phyloP scores from a whole-genome alignment of 176 grass and related monocot genomes.

The Metroxylon sagu region DNA sequence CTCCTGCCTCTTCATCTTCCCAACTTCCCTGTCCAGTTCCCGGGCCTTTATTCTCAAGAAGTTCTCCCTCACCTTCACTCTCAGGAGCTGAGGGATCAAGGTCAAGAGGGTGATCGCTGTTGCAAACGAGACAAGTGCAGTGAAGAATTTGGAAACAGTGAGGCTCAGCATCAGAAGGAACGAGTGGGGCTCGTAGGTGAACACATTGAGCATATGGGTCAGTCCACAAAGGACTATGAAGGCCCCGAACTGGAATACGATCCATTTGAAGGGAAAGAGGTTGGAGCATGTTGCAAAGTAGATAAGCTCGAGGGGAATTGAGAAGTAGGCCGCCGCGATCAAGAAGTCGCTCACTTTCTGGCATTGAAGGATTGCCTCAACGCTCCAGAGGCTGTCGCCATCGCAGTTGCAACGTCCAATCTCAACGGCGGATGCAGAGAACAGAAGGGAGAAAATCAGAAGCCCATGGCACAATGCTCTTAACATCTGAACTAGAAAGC shows the following conservation, averaged over 20 bases:
- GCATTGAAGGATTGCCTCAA: constrained; percentile 50
- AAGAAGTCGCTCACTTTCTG: constrained; percentile 76
- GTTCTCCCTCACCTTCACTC: constrained; percentile 77
- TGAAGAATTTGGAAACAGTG: constrained; percentile 72
- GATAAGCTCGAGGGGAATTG: constrained; percentile 73
- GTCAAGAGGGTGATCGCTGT: constrained; percentile 67
- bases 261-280: constrained; percentile 73
- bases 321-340: constrained; percentile 78
- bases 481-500: constrained; percentile 45
- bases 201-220: constrained; percentile 56
- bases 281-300: constrained; percentile 68
- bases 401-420: constrained; percentile 32
- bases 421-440: constrained; percentile 15
- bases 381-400: constrained; percentile 26
- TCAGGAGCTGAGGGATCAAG: constrained; percentile 63
- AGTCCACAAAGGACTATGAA: constrained; percentile 80
- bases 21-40: constrained; percentile 56
- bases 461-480: constrained; percentile 29
- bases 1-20: constrained; percentile 59
- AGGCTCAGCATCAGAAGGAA: constrained; percentile 60
- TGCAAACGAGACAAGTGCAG: constrained; percentile 58
- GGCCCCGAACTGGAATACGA: constrained; percentile 62
- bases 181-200: constrained; percentile 59
- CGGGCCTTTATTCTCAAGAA: constrained; percentile 56
- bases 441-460: constrained; percentile 27